Base-by-base conservation (phyloP, 2,329 filamentous ascomycete species). In the Setomelanomma holmii region DNA sequence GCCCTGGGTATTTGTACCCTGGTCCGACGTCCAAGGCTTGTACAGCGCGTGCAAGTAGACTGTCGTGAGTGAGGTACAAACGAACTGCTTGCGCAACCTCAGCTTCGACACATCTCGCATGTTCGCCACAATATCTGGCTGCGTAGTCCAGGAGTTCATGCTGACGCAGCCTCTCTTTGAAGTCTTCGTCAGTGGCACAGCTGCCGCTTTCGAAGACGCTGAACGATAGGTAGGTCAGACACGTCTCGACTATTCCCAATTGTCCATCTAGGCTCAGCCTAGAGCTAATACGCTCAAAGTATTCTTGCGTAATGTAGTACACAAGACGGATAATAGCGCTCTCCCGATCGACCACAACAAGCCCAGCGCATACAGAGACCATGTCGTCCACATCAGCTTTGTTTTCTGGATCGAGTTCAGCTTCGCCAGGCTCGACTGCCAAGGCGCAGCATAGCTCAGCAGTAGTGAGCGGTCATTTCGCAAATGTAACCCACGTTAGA, bases 161-260 rank as follows among this genome's bases (percentile, higher is more conserved):
- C 21, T 56, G 4, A 12, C 45, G 10, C 2, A 71, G 30, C 33
- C 64, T 51, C 8, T 53, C 16, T 22, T 58, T 34, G 30, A 66
- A 65, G 4, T 56, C 58, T 12, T 45, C 12, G 24, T 60, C 41
- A 23, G 34, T 30, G 10, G 45, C 30, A 22, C 66, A 67, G 27
- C 21, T 43, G 5, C 54, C 51, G 8, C 14, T 53, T 19, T 35
- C 20, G 23, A 74, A 71, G 0, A 19, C 20, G 16, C 63, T 49
- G 40, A 72, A 68, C 4, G 58, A 61, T 3, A 73, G 51, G 49
- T 74, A 74, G 14, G 61, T 66, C 21, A 73, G 53, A 42, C 66
- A 72, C 16, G 51, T 58, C 7, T 24, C 27, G 6, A 66, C 62
- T 30, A 73, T 65, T 8, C 53, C 8, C 4, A 47, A 12, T 27